Percentiles rank a stretch among this genome's conserved stretches.
Conservation (phyloP, 2,329 filamentous ascomycete genomes). For the Lasiodiplodia gonubiensis region DNA sequence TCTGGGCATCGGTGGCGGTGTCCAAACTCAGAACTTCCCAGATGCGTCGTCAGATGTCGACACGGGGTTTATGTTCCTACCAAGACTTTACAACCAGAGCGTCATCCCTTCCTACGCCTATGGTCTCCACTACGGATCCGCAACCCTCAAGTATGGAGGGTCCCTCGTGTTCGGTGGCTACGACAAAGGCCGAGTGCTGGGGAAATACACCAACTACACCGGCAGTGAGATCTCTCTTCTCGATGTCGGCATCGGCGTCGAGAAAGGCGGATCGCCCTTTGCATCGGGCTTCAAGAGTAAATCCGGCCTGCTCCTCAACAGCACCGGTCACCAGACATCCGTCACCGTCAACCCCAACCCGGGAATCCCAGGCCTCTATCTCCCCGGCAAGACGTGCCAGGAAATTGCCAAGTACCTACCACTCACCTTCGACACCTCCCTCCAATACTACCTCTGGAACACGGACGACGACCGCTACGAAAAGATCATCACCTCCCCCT, state of each 20-base stretch:
- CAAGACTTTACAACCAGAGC: slow-evolving; percentile 29
- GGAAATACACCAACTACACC: slow-evolving; percentile 35
- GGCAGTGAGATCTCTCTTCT: slow-evolving; percentile 37
- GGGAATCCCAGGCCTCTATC: slow-evolving; percentile 36
- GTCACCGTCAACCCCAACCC: slow-evolving; percentile 33
- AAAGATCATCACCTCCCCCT: slow-evolving; percentile 49
- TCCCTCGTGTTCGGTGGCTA: slow-evolving; percentile 46
- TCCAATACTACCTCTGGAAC: slow-evolving; percentile 40
- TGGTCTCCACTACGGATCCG: slow-evolving; percentile 44
- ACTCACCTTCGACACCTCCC: slow-evolving; percentile 33
- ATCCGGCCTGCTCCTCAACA: slow-evolving; percentile 32
- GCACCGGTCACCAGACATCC: slow-evolving; percentile 11
- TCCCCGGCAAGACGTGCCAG: slow-evolving; percentile 39
- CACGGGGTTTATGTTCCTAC: slow-evolving; percentile 24
- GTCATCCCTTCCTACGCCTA: slow-evolving; percentile 39
- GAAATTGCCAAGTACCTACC: slow-evolving; percentile 38
- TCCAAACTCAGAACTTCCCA: slow-evolving; percentile 12
- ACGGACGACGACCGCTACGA: slow-evolving; percentile 39
- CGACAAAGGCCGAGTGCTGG: slow-evolving; percentile 41
- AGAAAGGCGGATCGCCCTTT: slow-evolving; percentile 50
- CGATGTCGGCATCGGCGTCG: slow-evolving; percentile 52
- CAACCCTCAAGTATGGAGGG: slow-evolving; percentile 35
- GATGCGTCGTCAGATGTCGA: background rate
- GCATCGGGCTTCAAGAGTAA: slow-evolving; percentile 34
- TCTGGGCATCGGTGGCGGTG: slow-evolving; percentile 14